Conservation (phyloP, 2,329 filamentous ascomycete genomes). For the Leptosphaerulina australis region DNA sequence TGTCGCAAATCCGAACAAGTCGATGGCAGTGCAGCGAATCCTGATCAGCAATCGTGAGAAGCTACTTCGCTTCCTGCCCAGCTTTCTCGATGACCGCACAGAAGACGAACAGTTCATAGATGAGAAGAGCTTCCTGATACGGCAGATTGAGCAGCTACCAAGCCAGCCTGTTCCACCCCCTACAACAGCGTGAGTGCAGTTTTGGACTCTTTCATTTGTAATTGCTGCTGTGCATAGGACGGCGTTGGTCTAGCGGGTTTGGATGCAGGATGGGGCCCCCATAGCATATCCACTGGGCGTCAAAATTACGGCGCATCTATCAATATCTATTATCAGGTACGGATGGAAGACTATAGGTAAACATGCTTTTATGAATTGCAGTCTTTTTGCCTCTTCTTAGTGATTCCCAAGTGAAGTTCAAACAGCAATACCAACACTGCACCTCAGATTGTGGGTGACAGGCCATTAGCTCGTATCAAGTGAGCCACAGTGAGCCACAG, state of each 20-base stretch:
- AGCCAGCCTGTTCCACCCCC: conserved; percentile 38
- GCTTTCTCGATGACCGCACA: conserved; percentile 91
- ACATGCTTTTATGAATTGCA: background rate
- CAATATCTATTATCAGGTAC: conserved; percentile 4
- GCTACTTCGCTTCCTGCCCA: conserved; percentile 83
- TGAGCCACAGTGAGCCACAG: conserved; percentile 2
- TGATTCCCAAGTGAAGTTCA: background rate
- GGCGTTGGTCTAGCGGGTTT: conserved; percentile 16
- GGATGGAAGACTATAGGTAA: background rate
- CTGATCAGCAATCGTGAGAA: conserved; percentile 95
- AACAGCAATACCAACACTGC: too few relatives aligned
- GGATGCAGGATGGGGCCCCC: background rate
- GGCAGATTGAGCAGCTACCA: conserved; percentile 72
- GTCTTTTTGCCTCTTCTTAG: background rate
- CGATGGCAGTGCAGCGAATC: conserved; percentile 92
- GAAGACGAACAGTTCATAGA: conserved; percentile 99
- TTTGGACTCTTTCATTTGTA: conserved; percentile 2
- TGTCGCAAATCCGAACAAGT: conserved; percentile 98
- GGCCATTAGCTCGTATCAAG: background rate
- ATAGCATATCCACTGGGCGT: conserved; percentile 12
- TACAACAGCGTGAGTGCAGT: conserved; percentile 21
- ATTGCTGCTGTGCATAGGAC: conserved; percentile 18
- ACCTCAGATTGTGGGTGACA: background rate
- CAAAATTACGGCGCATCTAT: conserved; percentile 13
- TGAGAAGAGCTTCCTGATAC: conserved; percentile 95